phyloP scores from a whole-genome alignment of 371 early-diverging fungal genomes.

The Mortierella sp. region DNA sequence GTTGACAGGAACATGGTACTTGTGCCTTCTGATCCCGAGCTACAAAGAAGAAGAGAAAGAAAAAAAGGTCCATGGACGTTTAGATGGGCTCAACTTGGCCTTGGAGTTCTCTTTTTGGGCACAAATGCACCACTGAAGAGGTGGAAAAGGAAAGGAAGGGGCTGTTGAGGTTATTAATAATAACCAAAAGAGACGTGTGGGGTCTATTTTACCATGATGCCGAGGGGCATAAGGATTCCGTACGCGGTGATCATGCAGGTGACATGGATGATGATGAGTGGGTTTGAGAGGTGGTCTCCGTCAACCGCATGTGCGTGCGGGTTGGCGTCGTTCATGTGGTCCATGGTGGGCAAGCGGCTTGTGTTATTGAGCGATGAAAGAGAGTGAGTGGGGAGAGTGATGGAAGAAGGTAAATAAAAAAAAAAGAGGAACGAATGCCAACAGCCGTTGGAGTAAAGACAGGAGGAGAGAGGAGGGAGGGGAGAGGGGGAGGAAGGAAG shows the following conservation, averaged over 20 bases:
- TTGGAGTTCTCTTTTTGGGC: not conserved
- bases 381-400: not conserved
- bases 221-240: slow-evolving; percentile 47
- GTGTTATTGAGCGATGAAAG: not conserved
- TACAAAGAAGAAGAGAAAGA: not conserved
- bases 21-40: slow-evolving; percentile 51
- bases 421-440: not conserved
- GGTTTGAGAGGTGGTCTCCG: slow-evolving; percentile 33
- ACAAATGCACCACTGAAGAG: not conserved
- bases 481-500: not conserved
- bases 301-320: slow-evolving; percentile 38
- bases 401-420: not conserved
- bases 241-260: slow-evolving; percentile 53
- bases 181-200: not conserved
- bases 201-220: slow-evolving; percentile 34
- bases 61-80: not conserved
- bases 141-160: not conserved
- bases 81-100: not conserved
- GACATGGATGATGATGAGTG: slow-evolving; percentile 55
- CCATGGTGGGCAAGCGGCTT: slow-evolving; percentile 17
- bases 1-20: slow-evolving; percentile 46
- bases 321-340: slow-evolving; percentile 46
- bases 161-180: not conserved
- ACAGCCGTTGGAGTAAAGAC: slow-evolving; percentile 3
- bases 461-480: not conserved